These are phyloP conservation scores for maize (Zea mays) DNA, from an alignment of 176 grass and related monocot genomes.

Conservation along the genomic window Zm-B73-REFERENCE-NAM-5.0 NC_050104.1:147421001-147421500, in stretches of 20 bases:
- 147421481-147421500: too few species aligned
- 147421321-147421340: too few species aligned
- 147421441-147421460: too few species aligned
- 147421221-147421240: background rate
- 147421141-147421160: conserved; percentile 13
- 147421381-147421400: too few species aligned
- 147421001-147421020: conserved; percentile 36
- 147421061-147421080: conserved; percentile 41
- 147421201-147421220: conserved; percentile 6
- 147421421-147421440: too few species aligned
- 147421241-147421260: background rate
- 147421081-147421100: conserved; percentile 62
- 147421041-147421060: conserved; percentile 36
- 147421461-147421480: too few species aligned
- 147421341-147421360: too few species aligned
- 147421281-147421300: too few species aligned
- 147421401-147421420: too few species aligned
- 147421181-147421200: conserved; percentile 10
- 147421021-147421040: conserved; percentile 30
- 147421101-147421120: conserved; percentile 70
- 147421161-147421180: conserved; percentile 6
- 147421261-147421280: conserved; percentile 2
- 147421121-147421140: conserved; percentile 36
- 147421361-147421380: too few species aligned
- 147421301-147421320: too few species aligned